Percentiles rank a stretch among this genome's conserved stretches.
These are phyloP conservation scores for Zoysia pacifica DNA, from an alignment of 176 grass and related monocot species.

Conservation along the genomic window DNA sequence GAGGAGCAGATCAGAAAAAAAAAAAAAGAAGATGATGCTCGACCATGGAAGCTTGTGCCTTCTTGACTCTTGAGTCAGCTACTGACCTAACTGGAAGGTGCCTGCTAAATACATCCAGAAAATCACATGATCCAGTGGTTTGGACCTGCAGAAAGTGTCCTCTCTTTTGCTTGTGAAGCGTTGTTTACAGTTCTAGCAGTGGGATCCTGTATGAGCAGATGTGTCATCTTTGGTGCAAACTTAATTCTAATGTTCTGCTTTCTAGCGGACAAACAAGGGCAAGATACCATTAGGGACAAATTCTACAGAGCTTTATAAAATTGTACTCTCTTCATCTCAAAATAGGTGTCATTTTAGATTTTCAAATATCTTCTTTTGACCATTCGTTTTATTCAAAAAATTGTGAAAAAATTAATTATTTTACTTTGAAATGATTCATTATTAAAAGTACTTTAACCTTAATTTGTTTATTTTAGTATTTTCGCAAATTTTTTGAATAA, in stretches of 20 bases:
- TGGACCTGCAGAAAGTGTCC: slow-evolving; percentile 17
- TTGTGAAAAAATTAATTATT: too few relatives aligned
- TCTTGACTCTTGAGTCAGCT: background rate
- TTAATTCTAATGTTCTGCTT: background rate
- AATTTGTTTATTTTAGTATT: too few relatives aligned
- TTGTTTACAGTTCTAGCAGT: background rate
- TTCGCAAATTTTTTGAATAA: too few relatives aligned
- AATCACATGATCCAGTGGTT: slow-evolving; percentile 30
- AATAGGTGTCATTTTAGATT: too few relatives aligned
- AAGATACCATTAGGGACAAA: background rate
- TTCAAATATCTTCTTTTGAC: too few relatives aligned
- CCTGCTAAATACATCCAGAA: slow-evolving; percentile 16
- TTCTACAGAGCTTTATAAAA: too few relatives aligned
- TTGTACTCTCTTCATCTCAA: too few relatives aligned
- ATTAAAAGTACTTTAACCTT: too few relatives aligned
- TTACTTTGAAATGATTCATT: too few relatives aligned
- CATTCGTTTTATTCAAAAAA: too few relatives aligned
- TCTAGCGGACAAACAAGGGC: background rate
- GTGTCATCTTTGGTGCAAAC: background rate
- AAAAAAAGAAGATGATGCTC: background rate
- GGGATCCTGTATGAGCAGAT: slow-evolving; percentile 14
- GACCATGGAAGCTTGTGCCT: slow-evolving; percentile 38
- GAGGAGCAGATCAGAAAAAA: slow-evolving; percentile 4
- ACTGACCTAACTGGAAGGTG: slow-evolving; percentile 35
- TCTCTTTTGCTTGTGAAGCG: slow-evolving; percentile 25